Conservation (phyloP, 139 green algal species). For the Axilococcus clingmanii region DNA sequence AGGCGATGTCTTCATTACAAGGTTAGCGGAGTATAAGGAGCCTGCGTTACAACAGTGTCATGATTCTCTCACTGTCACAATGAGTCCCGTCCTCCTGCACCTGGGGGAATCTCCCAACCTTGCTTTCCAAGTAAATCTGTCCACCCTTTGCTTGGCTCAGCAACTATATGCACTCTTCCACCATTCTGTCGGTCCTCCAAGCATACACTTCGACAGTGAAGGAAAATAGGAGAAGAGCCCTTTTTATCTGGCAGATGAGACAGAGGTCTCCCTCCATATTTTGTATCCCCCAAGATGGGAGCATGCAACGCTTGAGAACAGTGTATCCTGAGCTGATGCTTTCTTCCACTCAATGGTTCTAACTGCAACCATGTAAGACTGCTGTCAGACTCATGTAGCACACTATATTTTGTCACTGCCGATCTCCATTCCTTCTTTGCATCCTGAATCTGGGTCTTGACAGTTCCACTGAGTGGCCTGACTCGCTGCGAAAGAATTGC, state of each 20-base stretch:
- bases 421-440: neutral
- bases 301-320: slow-evolving; percentile 21
- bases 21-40: too few species aligned
- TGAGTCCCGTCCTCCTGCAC: too few species aligned
- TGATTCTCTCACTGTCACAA: too few species aligned
- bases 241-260: neutral
- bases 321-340: slow-evolving; percentile 44
- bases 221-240: neutral
- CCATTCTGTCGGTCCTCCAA: neutral
- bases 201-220: neutral
- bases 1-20: too few species aligned
- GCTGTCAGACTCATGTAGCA: neutral
- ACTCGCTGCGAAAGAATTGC: slow-evolving; percentile 15
- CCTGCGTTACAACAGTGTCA: too few species aligned
- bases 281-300: slow-evolving; percentile 31
- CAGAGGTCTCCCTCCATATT: slow-evolving; percentile 11
- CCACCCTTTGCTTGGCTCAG: too few species aligned
- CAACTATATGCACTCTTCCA: neutral
- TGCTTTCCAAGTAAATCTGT: too few species aligned
- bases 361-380: slow-evolving; percentile 27
- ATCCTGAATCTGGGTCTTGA: neutral
- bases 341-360: slow-evolving; percentile 24
- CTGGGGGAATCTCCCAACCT: too few species aligned
- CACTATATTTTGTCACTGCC: slow-evolving; percentile 3
- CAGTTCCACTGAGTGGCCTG: neutral